Evolutionary conservation across 1,284 basidiomycete species (phyloP), one percentile per base, ranked within the genome.

Genomic region (Farysia itapuensis): DNA sequence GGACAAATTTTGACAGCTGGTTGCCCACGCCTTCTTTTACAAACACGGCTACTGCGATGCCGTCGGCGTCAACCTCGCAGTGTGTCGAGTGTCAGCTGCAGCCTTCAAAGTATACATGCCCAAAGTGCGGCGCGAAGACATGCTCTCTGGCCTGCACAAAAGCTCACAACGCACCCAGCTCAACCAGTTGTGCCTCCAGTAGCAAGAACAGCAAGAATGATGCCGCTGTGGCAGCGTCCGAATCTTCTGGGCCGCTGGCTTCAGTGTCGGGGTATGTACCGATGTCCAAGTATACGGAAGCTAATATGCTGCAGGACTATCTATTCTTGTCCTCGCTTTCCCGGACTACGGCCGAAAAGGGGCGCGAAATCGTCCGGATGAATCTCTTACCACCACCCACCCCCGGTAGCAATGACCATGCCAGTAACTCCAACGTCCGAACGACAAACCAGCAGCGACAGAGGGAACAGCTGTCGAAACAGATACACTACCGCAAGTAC

Each of bases 51-150:
- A n/a, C n/a, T n/a, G n/a, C n/a, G n/a, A 59, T 60, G 57, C 46
- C 50, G 8, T 35, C 50, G 5, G 40, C 51, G 0, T 30, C 43
- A 2, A 54, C 57, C 2, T 14, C 38, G 0, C 12, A 20, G 4
- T 61, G 58, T 28, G 22, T 5, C 5, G 25, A 39, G 24, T 61
- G 58, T 30, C 6, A 23, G 2, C 3, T 18, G 0, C 11, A 38
- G 14, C 14, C 43, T 5, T 31, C 58, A n/a, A 63, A 58, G 18
- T 63, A 63, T 35, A 63, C 59, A 3, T 63, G 59, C 20, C 59
- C 59, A 2, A 8, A 18, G 2, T 63, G 59, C 24, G 26, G 24
- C 7, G 29, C 32, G n/a, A 44, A 37, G 1, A 63, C 53, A 0
- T 63, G 59, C 28, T 57, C 53, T 4, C 19, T 63, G 3, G 35